Percentiles rank a stretch among this genome's conserved stretches.
phyloP scores from a whole-genome alignment of 495 filamentous ascomycete genomes.

The Darksidea phi region DNA sequence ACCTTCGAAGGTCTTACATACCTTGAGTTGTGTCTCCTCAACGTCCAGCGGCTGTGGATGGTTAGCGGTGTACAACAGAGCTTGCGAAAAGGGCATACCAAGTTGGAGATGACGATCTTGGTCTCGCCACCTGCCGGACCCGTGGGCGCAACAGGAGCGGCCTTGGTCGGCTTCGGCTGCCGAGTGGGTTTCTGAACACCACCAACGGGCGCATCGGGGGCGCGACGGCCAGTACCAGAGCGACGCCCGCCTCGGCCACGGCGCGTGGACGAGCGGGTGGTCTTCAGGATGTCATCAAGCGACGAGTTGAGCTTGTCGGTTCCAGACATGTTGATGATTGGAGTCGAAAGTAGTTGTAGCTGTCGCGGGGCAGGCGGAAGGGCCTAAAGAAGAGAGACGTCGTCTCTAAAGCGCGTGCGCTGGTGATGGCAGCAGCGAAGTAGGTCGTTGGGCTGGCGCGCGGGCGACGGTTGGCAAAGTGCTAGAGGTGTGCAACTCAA shows the following conservation, averaged over 20 bases:
- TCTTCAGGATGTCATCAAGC: constrained; percentile 91
- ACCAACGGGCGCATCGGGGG: constrained; percentile 67
- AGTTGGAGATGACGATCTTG: constrained; percentile 96
- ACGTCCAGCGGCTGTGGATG: constrained; percentile 80
- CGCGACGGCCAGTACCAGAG: constrained; percentile 33
- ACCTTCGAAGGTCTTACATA: constrained; percentile 67
- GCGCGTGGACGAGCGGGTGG: constrained; percentile 58
- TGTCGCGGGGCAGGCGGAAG: background rate
- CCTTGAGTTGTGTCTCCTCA: constrained; percentile 93
- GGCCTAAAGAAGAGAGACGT: background rate
- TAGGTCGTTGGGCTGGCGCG: background rate
- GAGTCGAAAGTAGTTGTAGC: background rate
- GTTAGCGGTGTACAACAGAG: constrained; percentile 50
- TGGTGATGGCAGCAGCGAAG: background rate
- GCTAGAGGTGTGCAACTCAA: too few species aligned
- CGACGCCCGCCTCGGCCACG: constrained; percentile 49
- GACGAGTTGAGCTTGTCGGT: constrained; percentile 93
- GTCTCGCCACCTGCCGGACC: constrained; percentile 62
- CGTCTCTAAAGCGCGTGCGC: background rate
- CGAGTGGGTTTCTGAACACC: constrained; percentile 81
- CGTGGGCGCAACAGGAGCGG: constrained; percentile 59
- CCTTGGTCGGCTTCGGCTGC: constrained; percentile 62
- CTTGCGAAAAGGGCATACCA: constrained; percentile 60
- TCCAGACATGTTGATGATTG: constrained; percentile 40
- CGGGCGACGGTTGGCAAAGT: background rate